A percentile compares a stretch with the other conserved stretches of the same genome.
phyloP scores from a whole-genome alignment of 1,284 basidiomycete genomes.

The Pseudozyma thailandica region DNA sequence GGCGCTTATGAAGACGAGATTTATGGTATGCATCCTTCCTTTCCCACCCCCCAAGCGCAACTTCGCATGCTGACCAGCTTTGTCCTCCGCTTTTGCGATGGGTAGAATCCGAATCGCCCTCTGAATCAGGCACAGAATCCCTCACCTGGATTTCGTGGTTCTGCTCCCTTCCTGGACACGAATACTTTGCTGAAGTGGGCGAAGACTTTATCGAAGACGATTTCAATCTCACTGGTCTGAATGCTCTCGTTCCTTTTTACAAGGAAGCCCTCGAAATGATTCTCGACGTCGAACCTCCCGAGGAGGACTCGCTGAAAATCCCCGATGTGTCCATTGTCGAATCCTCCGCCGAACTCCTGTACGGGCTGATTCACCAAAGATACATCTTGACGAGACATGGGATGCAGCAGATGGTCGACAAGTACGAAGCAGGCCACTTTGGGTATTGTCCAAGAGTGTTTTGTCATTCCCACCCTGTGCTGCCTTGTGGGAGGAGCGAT shows the following conservation, averaged over 20 bases:
- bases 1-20: constrained; percentile 49
- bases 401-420: constrained; percentile 96
- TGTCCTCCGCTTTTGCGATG: not conserved
- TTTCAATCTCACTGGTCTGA: constrained; percentile 97
- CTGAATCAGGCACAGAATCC: constrained; percentile 64
- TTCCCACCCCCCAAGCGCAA: not conserved
- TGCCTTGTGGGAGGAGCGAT: constrained; percentile 95
- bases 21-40: constrained; percentile 24
- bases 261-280: constrained; percentile 99
- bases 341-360: constrained; percentile 94
- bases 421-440: constrained; percentile 92
- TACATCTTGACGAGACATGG: constrained; percentile 95
- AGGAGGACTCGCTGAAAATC: constrained; percentile 86
- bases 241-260: constrained; percentile 95
- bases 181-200: constrained; percentile 87
- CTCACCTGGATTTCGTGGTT: constrained; percentile 99
- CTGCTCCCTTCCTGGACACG: constrained; percentile 96
- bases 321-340: constrained; percentile 96
- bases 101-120: constrained; percentile 56
- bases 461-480: constrained; percentile 87
- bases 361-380: constrained; percentile 95
- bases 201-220: constrained; percentile 99
- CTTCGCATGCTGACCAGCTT: not conserved
- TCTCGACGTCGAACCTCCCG: constrained; percentile 91
- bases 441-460: constrained; percentile 95